Evolutionary conservation across 73 alveolate species (phyloP).

Genomic region (Paramecium bursaria): DNA sequence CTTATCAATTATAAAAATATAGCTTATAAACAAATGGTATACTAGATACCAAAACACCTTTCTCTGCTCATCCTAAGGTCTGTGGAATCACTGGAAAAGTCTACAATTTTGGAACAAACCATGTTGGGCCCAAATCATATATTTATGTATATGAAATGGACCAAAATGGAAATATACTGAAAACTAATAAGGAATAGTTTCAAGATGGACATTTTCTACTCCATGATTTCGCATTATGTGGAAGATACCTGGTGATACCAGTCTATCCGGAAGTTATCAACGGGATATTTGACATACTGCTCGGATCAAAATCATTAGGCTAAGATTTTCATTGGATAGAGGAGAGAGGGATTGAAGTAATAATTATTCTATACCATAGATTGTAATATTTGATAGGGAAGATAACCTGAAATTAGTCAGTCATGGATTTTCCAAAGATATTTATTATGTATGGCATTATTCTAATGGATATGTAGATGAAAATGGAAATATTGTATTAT

Average conservation of each 20-base stretch:
- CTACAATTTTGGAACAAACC: conserved; percentile 42
- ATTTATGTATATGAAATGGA: conserved; percentile 54
- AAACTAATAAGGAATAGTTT: background rate
- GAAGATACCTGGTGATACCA: background rate
- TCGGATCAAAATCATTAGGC: background rate
- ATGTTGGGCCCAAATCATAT: conserved; percentile 11
- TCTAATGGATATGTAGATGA: conserved; percentile 35
- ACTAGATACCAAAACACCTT: background rate
- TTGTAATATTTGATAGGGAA: conserved; percentile 14
- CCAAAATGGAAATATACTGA: conserved; percentile 10
- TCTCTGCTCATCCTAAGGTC: conserved; percentile 56
- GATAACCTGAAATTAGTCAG: conserved; percentile 5
- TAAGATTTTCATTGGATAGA: background rate
- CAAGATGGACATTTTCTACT: conserved; percentile 23
- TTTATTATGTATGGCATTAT: conserved; percentile 39
- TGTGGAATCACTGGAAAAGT: conserved; percentile 11
- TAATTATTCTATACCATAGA: background rate
- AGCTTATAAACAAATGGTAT: conserved; percentile 2
- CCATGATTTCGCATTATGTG: conserved; percentile 52
- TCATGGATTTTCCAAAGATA: background rate
- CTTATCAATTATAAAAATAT: background rate
- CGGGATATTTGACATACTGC: background rate
- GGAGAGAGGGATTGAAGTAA: conserved; percentile 12
- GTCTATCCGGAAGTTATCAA: conserved; percentile 23
- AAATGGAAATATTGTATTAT: conserved; percentile 25